Base-by-base conservation (phyloP, 345 rosid genomes). In the Citrus glauca region DNA sequence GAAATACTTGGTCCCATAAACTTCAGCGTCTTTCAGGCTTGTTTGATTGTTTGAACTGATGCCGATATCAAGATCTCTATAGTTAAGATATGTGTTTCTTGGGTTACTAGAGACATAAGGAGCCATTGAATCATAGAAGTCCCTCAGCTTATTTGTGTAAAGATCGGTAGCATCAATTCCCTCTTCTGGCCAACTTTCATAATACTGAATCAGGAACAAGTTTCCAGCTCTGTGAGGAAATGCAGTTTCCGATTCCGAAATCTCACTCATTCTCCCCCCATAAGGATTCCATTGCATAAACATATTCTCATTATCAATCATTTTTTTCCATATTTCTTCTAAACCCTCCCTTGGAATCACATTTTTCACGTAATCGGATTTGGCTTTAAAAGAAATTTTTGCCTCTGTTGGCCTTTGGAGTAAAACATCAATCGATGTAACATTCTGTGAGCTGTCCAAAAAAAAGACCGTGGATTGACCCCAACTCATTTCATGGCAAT, bases 401-500 rank as follows among this genome's bases (percentile, higher is more conserved):
- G 24, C 22, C 16, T 42, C 24, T n/a, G 53, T 20, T 37, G 55
- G 55, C 13, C 76, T 37, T 17, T 37, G n/a, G 19, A 73, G 67
- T 27, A 60, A 24, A 59, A 73, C 35, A n/a, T 16, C 7, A 1
- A 45, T 1, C 13, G 76, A 38, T 5, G 76, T 73, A 6, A 35
- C 67, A 6, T 20, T 3, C 25, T 30, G 24, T 1, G n/a, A 73
- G 14, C 17, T 45, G 17, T 16, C 3, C 9, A 53, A 2, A 53
- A 50, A 73, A 5, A 11, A 60, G 17, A 73, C 25, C 0, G 27
- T 17, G 24, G 76, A 60, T 14, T 73, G 35, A 13, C 61, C 42
- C 76, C 76, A 73, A 24, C 67, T 73, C 66, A 61, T 33, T 38
- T 59, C 55, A 35, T 5, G 7, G 33, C 67, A 73, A 17, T 73